phyloP scores from a whole-genome alignment of 1,284 basidiomycete species.

The Austroboletus novae-zelandiae region DNA sequence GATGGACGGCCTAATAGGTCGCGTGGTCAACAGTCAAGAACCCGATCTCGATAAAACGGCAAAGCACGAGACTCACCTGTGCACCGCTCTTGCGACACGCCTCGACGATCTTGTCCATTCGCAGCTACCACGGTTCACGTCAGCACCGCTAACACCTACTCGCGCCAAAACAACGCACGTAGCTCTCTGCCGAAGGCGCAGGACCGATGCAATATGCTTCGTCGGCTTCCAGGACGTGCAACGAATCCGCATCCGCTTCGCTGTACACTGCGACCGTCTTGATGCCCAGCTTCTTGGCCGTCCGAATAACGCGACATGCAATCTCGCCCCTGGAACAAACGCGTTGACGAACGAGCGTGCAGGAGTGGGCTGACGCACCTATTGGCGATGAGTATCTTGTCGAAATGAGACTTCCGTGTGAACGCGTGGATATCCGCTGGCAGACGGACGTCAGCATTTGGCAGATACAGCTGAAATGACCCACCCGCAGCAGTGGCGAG shows the following conservation, averaged over 20 bases:
- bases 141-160: neutral
- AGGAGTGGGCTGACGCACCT: conserved; percentile 41
- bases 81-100: conserved; percentile 80
- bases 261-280: conserved; percentile 90
- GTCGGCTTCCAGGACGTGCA: conserved; percentile 88
- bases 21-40: neutral
- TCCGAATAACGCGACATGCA: conserved; percentile 88
- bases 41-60: neutral
- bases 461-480: neutral
- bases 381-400: conserved; percentile 87
- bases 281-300: conserved; percentile 85
- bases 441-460: neutral
- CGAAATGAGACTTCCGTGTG: conserved; percentile 54
- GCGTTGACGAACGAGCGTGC: neutral
- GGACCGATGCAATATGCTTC: conserved; percentile 94
- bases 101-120: conserved; percentile 86
- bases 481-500: conserved; percentile 12
- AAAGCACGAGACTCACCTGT: conserved; percentile 53
- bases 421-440: conserved; percentile 3
- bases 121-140: conserved; percentile 48
- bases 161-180: conserved; percentile 45
- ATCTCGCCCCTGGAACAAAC: conserved; percentile 76
- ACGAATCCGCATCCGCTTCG: conserved; percentile 73
- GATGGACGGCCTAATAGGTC: conserved; percentile 67
- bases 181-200: conserved; percentile 84